Conservation (phyloP, 1,139 yeast species). For the Debaryomyces fabryi region DNA sequence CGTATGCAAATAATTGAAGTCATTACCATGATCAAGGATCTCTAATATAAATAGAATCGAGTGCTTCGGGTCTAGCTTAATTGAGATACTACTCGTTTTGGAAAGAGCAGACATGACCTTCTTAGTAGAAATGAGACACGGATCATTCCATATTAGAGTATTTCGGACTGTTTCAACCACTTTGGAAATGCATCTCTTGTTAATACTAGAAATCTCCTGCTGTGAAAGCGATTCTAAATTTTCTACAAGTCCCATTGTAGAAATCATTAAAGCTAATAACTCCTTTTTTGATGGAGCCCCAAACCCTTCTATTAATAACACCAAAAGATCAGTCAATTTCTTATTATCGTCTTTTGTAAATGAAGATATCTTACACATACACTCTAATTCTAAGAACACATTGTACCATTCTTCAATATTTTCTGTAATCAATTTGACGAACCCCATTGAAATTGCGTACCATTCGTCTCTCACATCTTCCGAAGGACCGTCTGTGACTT, state of each 20-base stretch:
- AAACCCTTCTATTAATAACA: background rate
- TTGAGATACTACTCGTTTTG: background rate
- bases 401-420: background rate
- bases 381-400: background rate
- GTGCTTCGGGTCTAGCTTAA: constrained; percentile 2
- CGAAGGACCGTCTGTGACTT: background rate
- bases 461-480: background rate
- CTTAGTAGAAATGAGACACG: background rate
- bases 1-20: constrained; percentile 14
- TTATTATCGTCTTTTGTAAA: background rate
- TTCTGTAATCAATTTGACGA: background rate
- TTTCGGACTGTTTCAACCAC: constrained; percentile 4
- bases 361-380: background rate
- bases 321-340: background rate
- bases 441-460: constrained; percentile 1
- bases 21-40: constrained; percentile 29
- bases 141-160: constrained; percentile 6
- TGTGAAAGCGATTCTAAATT: background rate
- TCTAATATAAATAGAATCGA: constrained; percentile 25
- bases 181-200: constrained; percentile 8
- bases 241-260: background rate
- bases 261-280: background rate
- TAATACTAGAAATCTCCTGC: background rate
- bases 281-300: background rate
- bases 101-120: background rate